phyloP scores from a whole-genome alignment of 2,329 filamentous ascomycete genomes.

The Curvularia eragrostidis region DNA sequence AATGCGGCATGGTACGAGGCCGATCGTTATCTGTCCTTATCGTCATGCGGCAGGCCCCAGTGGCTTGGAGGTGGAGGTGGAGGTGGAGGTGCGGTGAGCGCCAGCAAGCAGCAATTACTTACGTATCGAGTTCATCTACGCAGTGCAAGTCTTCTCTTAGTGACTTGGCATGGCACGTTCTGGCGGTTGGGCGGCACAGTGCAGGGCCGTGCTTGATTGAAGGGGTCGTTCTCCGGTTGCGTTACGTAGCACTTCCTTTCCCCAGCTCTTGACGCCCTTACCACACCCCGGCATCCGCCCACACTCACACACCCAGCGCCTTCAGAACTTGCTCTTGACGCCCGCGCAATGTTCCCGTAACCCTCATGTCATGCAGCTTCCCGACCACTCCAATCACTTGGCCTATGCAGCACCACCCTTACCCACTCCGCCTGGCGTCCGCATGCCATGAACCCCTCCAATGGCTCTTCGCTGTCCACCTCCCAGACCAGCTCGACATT shows the following conservation, averaged over 20 bases:
- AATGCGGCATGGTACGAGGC: slow-evolving; percentile 1
- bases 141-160: slow-evolving; percentile 12
- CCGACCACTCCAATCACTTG: slow-evolving; percentile 33
- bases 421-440: slow-evolving; percentile 42
- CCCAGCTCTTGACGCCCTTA: slow-evolving; percentile 24
- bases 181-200: slow-evolving; percentile 15
- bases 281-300: slow-evolving; percentile 16
- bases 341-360: slow-evolving; percentile 38
- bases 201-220: slow-evolving; percentile 28
- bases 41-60: slow-evolving; percentile 8
- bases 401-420: slow-evolving; percentile 48
- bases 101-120: slow-evolving; percentile 8
- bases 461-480: slow-evolving; percentile 46
- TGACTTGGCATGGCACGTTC: slow-evolving; percentile 20
- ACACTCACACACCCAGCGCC: slow-evolving; percentile 18
- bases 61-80: not conserved
- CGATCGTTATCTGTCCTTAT: slow-evolving; percentile 36
- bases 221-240: slow-evolving; percentile 14
- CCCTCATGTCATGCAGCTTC: slow-evolving; percentile 42
- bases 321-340: slow-evolving; percentile 11
- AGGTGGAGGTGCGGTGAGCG: slow-evolving; percentile 6
- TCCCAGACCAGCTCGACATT: slow-evolving; percentile 55
- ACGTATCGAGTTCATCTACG: slow-evolving; percentile 15
- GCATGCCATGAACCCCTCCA: slow-evolving; percentile 51
- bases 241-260: slow-evolving; percentile 30